phyloP scores from a whole-genome alignment of 2,329 filamentous ascomycete species.

The Neofusicoccum cordaticola region DNA sequence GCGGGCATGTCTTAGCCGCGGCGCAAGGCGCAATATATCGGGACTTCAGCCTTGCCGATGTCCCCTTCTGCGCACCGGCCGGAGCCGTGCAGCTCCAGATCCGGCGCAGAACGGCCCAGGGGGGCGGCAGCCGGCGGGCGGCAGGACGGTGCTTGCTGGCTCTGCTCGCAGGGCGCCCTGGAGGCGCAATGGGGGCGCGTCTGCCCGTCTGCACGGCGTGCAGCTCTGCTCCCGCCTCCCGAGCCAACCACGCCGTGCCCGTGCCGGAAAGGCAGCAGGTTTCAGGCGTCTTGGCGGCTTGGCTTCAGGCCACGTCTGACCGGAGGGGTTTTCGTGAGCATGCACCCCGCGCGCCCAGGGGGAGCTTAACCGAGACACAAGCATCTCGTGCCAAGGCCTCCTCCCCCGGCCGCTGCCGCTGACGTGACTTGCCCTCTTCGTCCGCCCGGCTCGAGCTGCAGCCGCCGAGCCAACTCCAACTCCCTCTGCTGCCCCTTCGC shows the following conservation, averaged over 20 bases:
- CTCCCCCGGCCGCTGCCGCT: no score
- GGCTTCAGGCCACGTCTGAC: neutral
- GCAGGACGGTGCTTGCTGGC: no score
- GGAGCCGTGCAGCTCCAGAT: neutral
- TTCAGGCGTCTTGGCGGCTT: constrained; percentile 5
- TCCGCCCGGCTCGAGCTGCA: no score
- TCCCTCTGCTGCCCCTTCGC: neutral
- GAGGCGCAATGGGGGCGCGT: neutral
- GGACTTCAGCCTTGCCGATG: neutral
- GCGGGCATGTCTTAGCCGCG: no score
- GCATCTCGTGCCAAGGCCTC: neutral
- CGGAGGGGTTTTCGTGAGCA: neutral
- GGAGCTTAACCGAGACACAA: constrained; percentile 10
- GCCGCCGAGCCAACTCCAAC: neutral
- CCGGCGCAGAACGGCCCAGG: neutral
- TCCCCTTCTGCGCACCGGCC: neutral
- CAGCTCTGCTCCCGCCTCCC: neutral
- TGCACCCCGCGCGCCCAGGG: neutral
- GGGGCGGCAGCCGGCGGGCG: neutral
- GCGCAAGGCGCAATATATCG: no score
- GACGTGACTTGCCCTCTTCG: no score
- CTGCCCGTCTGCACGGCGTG: neutral
- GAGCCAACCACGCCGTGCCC: no score
- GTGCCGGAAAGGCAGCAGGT: neutral
- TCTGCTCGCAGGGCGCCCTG: no score